Conservation (phyloP, 768 basidiomycete genomes). For the Rhodotorula kratochvilovae region DNA sequence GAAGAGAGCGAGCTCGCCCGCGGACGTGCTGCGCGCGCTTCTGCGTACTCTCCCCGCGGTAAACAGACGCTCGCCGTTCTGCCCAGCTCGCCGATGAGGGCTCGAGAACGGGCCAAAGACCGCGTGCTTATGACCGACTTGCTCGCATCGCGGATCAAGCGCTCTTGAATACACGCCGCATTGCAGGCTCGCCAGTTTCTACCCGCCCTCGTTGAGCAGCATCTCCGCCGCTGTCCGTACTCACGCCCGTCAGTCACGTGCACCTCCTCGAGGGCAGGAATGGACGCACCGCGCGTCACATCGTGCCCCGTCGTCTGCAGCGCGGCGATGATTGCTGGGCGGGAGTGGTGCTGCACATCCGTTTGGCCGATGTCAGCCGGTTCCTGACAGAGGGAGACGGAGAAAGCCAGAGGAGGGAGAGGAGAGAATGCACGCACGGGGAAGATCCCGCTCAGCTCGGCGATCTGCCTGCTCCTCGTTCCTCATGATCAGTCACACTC, state of each 20-base stretch:
- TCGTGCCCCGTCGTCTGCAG: conserved; percentile 13
- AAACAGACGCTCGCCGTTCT: no score
- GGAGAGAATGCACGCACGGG: neutral
- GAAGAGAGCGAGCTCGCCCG: no score
- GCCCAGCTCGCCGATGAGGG: no score
- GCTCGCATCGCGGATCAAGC: no score
- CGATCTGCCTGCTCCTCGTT: conserved; percentile 10
- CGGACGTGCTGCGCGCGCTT: no score
- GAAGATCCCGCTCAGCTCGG: conserved; percentile 20
- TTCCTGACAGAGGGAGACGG: no score
- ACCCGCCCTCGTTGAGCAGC: neutral
- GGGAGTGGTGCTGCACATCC: conserved; percentile 12
- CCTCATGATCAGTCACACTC: neutral
- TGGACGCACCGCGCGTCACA: conserved; percentile 6
- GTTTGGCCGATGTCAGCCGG: no score
- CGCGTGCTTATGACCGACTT: no score
- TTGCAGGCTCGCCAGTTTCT: neutral
- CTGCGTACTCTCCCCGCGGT: no score
- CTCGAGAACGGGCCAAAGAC: no score
- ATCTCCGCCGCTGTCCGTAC: neutral
- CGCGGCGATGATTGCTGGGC: conserved; percentile 11
- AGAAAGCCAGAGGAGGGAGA: neutral
- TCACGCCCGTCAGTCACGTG: neutral
- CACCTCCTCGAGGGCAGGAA: neutral
- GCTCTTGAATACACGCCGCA: no score